phyloP scores from a whole-genome alignment of 257 asterid species.

The Jasminum sambac region DNA sequence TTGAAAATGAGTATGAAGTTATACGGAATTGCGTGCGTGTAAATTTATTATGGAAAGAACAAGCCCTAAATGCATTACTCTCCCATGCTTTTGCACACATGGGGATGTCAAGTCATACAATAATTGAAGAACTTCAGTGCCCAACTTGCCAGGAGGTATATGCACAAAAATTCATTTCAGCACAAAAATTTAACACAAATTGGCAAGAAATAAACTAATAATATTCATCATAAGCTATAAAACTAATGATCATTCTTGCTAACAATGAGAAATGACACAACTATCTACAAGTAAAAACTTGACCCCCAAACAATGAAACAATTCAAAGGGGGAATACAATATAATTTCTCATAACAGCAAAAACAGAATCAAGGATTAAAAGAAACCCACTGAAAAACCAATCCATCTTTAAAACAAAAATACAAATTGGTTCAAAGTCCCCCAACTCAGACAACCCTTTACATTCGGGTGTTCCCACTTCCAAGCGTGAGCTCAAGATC shows the following conservation, averaged over 20 bases:
- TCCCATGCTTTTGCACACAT: too few relatives aligned
- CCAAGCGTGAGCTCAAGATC: constrained; percentile 87
- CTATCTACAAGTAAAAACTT: constrained; percentile 33
- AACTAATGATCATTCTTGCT: constrained; percentile 25
- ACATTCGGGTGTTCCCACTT: constrained; percentile 41
- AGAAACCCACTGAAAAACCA: constrained; percentile 22
- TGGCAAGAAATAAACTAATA: background rate
- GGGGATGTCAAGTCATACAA: background rate
- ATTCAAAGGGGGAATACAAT: constrained; percentile 22
- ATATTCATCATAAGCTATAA: constrained; percentile 20
- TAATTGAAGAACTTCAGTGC: background rate
- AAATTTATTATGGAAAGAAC: too few relatives aligned
- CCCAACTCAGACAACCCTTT: background rate
- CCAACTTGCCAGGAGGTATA: too few relatives aligned
- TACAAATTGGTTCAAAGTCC: background rate
- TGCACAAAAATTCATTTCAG: too few relatives aligned
- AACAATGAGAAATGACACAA: constrained; percentile 16
- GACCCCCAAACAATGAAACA: constrained; percentile 23
- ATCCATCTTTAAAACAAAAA: constrained; percentile 9
- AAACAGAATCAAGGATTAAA: constrained; percentile 6
- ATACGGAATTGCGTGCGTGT: too few relatives aligned
- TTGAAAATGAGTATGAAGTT: too few relatives aligned
- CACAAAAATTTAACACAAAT: background rate
- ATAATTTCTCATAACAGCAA: constrained; percentile 17
- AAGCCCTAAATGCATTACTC: too few relatives aligned